Conservation (phyloP, 768 basidiomycete species). For the Hygrophorus russula region DNA sequence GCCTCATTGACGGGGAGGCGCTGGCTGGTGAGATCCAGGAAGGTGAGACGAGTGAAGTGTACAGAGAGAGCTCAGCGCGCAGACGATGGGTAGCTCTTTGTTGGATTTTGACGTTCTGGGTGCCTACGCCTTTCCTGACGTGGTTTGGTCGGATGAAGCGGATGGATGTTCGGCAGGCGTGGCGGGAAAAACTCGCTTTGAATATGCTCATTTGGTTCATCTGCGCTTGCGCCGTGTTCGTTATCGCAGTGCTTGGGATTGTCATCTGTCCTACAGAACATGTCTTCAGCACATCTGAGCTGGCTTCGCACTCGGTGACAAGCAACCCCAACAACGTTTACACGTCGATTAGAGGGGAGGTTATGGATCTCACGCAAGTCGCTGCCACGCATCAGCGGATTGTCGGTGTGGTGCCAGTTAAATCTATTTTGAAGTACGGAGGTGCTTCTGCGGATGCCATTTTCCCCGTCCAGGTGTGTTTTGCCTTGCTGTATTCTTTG, state of each 20-base stretch:
- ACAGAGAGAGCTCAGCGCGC: conserved; percentile 74
- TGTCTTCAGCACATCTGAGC: conserved; percentile 72
- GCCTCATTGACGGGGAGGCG: conserved; percentile 67
- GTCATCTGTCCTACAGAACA: conserved; percentile 94
- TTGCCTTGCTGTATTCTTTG: background rate
- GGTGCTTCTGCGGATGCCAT: conserved; percentile 62
- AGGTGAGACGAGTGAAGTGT: conserved; percentile 77
- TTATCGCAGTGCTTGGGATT: conserved; percentile 78
- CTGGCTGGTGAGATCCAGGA: conserved; percentile 80
- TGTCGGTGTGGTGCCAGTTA: conserved; percentile 63
- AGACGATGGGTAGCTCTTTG: conserved; percentile 81
- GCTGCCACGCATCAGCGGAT: conserved; percentile 55
- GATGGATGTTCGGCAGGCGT: conserved; percentile 86
- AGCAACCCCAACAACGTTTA: conserved; percentile 66
- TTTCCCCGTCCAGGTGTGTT: conserved; percentile 86
- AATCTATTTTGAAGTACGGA: conserved; percentile 74
- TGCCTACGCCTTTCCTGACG: conserved; percentile 59
- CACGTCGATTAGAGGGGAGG: conserved; percentile 83
- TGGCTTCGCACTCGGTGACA: conserved; percentile 56
- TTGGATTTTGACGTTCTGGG: conserved; percentile 88
- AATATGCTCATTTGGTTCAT: conserved; percentile 95
- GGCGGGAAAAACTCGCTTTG: conserved; percentile 93
- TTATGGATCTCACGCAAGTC: conserved; percentile 74
- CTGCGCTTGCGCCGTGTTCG: conserved; percentile 81
- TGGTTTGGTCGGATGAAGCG: conserved; percentile 90